phyloP scores from a whole-genome alignment of 768 basidiomycete species.

The Coprinopsis sp. region DNA sequence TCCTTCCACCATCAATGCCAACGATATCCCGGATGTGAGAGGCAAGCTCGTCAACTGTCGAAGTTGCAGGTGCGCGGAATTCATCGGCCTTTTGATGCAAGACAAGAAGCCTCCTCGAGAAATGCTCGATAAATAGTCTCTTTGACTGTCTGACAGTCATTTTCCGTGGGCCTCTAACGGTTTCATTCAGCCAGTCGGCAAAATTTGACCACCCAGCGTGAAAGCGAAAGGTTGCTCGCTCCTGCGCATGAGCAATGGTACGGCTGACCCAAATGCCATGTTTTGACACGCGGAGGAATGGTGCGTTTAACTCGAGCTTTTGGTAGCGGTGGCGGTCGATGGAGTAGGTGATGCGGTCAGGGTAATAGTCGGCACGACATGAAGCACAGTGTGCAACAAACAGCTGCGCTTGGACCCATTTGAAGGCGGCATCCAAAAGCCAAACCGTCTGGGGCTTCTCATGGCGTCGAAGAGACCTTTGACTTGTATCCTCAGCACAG shows the following conservation, averaged over 20 bases:
- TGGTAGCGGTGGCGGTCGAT: background rate
- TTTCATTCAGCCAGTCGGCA: conserved; percentile 23
- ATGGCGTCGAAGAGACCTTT: background rate
- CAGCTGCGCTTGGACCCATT: background rate
- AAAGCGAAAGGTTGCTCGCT: conserved; percentile 18
- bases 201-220: conserved; percentile 25
- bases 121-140: conserved; percentile 24
- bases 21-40: conserved; percentile 9
- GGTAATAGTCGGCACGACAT: background rate
- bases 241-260: conserved; percentile 19
- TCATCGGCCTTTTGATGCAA: conserved; percentile 11
- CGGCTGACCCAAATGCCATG: conserved; percentile 21
- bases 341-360: background rate
- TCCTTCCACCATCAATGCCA: conserved; percentile 14
- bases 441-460: background rate
- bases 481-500: background rate
- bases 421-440: background rate
- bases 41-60: conserved; percentile 9
- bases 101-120: conserved; percentile 16
- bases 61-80: conserved; percentile 14
- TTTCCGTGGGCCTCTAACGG: background rate
- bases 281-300: conserved; percentile 22
- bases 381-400: background rate
- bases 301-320: conserved; percentile 13
- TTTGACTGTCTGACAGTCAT: conserved; percentile 20